Conservation (phyloP, 371 early-diverging fungal genomes). For the Haplosporangium sp. region DNA sequence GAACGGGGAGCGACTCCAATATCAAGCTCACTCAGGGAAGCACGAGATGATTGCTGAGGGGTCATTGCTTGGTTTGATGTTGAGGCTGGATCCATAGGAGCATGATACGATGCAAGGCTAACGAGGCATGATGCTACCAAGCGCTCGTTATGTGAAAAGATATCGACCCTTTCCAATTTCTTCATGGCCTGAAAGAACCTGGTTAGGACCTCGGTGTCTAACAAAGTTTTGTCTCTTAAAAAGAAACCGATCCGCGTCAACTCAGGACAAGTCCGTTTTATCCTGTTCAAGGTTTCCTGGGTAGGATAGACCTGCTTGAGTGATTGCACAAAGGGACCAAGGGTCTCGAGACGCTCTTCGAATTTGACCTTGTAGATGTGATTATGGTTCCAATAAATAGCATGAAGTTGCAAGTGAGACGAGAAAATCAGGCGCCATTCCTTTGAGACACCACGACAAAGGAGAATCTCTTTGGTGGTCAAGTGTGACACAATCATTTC, state of each 20-base stretch:
- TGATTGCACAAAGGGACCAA: conserved; percentile 30
- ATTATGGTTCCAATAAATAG: conserved; percentile 16
- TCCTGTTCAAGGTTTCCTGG: conserved; percentile 20
- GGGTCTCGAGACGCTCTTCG: conserved; percentile 24
- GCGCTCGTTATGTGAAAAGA: conserved; percentile 14
- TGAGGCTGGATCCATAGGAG: neutral
- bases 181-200: conserved; percentile 16
- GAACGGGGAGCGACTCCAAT: conserved; percentile 10
- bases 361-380: conserved; percentile 9
- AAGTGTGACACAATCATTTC: conserved; percentile 24
- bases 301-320: conserved; percentile 26
- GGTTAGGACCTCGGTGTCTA: conserved; percentile 2
- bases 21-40: conserved; percentile 9
- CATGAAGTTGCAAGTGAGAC: conserved; percentile 29
- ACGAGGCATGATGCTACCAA: conserved; percentile 8
- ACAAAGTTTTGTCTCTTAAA: conserved; percentile 3
- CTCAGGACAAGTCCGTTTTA: conserved; percentile 24
- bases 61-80: neutral
- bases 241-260: conserved; percentile 17
- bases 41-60: neutral
- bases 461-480: conserved; percentile 20
- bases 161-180: conserved; percentile 14
- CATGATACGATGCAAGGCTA: conserved; percentile 16
- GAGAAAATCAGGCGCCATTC: conserved; percentile 40
- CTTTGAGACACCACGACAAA: conserved; percentile 27